These are phyloP conservation scores for Aspergillus pseudoterreus DNA, from an alignment of 2,329 filamentous ascomycete genomes.

Conservation along the genomic window DNA sequence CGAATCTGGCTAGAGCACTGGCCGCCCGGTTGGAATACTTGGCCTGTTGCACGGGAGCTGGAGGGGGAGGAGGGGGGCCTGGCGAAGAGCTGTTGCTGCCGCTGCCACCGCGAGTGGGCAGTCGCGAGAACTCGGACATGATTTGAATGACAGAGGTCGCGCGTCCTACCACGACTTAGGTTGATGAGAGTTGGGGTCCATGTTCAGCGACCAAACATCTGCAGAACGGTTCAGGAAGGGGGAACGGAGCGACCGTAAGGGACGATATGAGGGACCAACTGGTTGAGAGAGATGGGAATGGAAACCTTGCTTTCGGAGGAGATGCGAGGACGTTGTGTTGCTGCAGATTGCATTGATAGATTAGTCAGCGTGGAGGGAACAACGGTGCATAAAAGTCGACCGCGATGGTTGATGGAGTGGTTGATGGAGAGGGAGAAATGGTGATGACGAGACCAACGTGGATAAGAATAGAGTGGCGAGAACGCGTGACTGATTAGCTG, in stretches of 20 bases:
- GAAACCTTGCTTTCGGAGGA: neutral
- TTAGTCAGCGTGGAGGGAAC: neutral
- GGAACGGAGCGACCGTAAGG: neutral
- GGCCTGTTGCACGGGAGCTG: slow-evolving; percentile 31
- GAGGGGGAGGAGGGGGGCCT: slow-evolving; percentile 33
- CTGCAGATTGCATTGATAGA: neutral
- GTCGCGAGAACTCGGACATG: slow-evolving; percentile 28
- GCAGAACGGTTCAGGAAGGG: neutral
- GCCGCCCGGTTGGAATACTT: slow-evolving; percentile 44
- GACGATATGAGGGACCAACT: neutral
- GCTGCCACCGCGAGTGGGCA: slow-evolving; percentile 23
- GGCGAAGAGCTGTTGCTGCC: slow-evolving; percentile 25
- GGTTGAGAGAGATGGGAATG: neutral
- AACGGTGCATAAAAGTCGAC: neutral
- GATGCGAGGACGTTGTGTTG: neutral
- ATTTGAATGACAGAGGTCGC: slow-evolving; percentile 12
- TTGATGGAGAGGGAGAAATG: neutral
- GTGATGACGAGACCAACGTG: neutral
- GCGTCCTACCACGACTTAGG: slow-evolving; percentile 16
- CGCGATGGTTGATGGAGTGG: neutral
- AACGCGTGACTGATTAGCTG: slow-evolving; percentile 3
- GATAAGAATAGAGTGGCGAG: slow-evolving; percentile 10
- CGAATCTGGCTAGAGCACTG: slow-evolving; percentile 49
- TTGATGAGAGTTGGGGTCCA: slow-evolving; percentile 18
- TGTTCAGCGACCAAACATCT: slow-evolving; percentile 5